Conservation (phyloP, 805 yeast genomes). For the Ogataea ramenticola region DNA sequence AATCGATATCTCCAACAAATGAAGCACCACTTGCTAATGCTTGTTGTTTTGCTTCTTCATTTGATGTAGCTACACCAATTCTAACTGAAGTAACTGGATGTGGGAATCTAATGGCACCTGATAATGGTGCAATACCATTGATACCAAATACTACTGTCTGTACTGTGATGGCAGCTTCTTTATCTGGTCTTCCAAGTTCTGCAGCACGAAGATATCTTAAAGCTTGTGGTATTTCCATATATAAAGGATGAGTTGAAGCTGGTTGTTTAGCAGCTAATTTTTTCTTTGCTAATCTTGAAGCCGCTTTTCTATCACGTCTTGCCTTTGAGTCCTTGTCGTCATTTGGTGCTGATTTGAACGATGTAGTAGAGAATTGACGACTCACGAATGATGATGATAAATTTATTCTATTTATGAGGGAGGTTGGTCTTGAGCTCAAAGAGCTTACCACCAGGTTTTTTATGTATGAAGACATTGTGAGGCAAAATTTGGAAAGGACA, state of each 20-base stretch:
- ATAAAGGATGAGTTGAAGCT: constrained; percentile 47
- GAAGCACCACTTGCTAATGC: constrained; percentile 56
- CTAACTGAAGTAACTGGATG: constrained; percentile 59
- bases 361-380: neutral
- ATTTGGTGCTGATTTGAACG: neutral
- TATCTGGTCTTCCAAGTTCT: constrained; percentile 77
- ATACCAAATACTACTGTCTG: constrained; percentile 62
- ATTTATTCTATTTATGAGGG: neutral
- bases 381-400: neutral
- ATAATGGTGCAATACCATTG: constrained; percentile 68
- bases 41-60: constrained; percentile 41
- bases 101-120: constrained; percentile 68
- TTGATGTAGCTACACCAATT: constrained; percentile 61
- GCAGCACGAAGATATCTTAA: constrained; percentile 77
- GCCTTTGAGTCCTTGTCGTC: neutral
- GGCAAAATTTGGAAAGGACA: no score
- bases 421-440: neutral
- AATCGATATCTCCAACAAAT: constrained; percentile 64
- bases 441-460: neutral
- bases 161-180: constrained; percentile 64
- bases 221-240: constrained; percentile 67
- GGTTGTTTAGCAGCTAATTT: constrained; percentile 32
- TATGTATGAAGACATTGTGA: no score
- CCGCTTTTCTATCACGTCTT: neutral
- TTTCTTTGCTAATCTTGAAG: constrained; percentile 12